Percentiles rank a stretch among this genome's conserved stretches.
phyloP scores from a whole-genome alignment of 1,284 basidiomycete genomes.

The Peniophora sp. region DNA sequence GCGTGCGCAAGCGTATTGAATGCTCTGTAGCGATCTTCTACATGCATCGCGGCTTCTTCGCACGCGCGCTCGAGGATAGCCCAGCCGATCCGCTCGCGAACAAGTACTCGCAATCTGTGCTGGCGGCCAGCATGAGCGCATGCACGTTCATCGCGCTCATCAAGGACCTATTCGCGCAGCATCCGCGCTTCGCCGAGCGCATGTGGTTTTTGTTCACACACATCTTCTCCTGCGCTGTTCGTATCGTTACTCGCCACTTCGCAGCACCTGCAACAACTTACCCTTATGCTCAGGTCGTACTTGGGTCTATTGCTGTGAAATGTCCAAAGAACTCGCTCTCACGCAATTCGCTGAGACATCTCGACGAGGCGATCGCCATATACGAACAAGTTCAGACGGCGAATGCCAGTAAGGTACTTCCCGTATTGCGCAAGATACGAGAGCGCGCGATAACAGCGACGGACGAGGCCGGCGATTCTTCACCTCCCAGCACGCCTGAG shows the following conservation, averaged over 20 bases:
- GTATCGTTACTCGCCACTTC: constrained; percentile 17
- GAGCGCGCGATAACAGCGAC: constrained; percentile 33
- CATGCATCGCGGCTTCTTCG: constrained; percentile 68
- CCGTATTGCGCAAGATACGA: constrained; percentile 48
- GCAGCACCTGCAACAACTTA: not conserved
- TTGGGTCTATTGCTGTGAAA: constrained; percentile 60
- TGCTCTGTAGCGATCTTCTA: constrained; percentile 48
- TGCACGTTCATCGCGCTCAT: constrained; percentile 60
- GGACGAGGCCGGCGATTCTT: constrained; percentile 11
- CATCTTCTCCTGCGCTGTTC: constrained; percentile 64
- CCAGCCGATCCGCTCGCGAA: constrained; percentile 58
- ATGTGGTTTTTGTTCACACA: constrained; percentile 71
- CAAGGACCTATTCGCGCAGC: constrained; percentile 54
- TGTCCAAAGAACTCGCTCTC: constrained; percentile 50
- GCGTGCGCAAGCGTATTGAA: constrained; percentile 3
- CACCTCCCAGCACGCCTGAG: constrained; percentile 16
- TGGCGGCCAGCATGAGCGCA: constrained; percentile 58
- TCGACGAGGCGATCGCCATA: constrained; percentile 52
- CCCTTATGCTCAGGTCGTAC: constrained; percentile 41
- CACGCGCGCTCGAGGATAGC: constrained; percentile 54
- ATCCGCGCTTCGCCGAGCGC: constrained; percentile 55
- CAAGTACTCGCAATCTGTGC: constrained; percentile 60
- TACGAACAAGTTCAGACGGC: constrained; percentile 45
- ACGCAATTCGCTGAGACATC: constrained; percentile 51
- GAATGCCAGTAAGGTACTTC: constrained; percentile 51